Evolutionary conservation across 148 eudicot genomes (phyloP).

Genomic region (Camellia granthamiana): DNA sequence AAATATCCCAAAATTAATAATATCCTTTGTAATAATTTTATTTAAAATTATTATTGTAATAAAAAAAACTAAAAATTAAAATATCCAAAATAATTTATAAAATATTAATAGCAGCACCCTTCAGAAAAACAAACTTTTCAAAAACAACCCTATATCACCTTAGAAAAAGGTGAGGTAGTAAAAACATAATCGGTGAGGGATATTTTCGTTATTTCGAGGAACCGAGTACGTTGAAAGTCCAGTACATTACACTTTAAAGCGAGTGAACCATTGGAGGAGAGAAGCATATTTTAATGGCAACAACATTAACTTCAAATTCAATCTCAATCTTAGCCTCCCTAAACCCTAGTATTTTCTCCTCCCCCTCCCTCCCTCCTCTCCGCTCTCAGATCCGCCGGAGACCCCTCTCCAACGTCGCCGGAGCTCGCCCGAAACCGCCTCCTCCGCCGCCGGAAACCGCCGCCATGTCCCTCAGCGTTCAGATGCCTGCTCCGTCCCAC

Average conservation of each 20-base stretch:
- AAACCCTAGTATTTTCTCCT: slow-evolving; percentile 13
- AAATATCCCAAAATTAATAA: too few species aligned
- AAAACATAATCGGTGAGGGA: too few species aligned
- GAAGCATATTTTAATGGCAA: slow-evolving; percentile 21
- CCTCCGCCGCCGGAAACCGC: slow-evolving; percentile 21
- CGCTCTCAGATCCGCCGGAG: slow-evolving; percentile 28
- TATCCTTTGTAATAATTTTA: too few species aligned
- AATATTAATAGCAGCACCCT: too few species aligned
- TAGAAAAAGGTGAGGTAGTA: too few species aligned
- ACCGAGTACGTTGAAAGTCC: too few species aligned
- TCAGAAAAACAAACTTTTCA: too few species aligned
- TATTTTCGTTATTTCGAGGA: too few species aligned
- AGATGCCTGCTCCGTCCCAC: slow-evolving; percentile 35
- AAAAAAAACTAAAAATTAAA: too few species aligned
- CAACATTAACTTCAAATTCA: slow-evolving; percentile 8
- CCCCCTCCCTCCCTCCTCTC: slow-evolving; percentile 21
- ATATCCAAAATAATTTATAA: too few species aligned
- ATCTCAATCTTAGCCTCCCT: slow-evolving; percentile 30
- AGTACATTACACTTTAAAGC: background rate
- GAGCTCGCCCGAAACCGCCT: slow-evolving; percentile 25
- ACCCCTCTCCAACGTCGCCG: slow-evolving; percentile 7
- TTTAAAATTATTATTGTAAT: too few species aligned
- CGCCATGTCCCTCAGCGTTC: slow-evolving; percentile 55
- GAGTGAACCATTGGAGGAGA: background rate
- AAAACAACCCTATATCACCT: too few species aligned